Conservation (phyloP, 148 eudicot species). For the Linanthus parryae region DNA sequence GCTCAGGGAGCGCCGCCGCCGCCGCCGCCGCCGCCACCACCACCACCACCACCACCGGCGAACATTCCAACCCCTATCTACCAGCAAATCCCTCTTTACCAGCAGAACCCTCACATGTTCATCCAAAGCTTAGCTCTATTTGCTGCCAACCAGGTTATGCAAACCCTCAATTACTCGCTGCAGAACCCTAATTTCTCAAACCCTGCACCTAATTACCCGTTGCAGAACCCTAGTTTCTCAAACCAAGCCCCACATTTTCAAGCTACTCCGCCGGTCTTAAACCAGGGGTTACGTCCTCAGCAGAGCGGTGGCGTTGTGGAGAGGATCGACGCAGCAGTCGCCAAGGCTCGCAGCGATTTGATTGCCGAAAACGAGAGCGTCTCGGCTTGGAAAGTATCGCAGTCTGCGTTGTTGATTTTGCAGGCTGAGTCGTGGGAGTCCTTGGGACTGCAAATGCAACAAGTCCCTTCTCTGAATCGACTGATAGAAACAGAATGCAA, state of each 20-base stretch:
- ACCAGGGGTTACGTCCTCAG: background rate
- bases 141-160: background rate
- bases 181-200: constrained; percentile 18
- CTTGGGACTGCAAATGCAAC: constrained; percentile 63
- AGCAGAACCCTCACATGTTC: too few species aligned
- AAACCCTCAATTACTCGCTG: constrained; percentile 15
- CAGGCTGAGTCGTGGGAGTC: constrained; percentile 71
- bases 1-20: constrained; percentile 19
- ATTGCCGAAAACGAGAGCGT: constrained; percentile 41
- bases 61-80: constrained; percentile 7
- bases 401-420: constrained; percentile 42
- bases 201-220: constrained; percentile 6
- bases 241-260: background rate
- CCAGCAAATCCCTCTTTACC: constrained; percentile 25
- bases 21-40: constrained; percentile 9
- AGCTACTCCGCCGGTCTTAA: constrained; percentile 3
- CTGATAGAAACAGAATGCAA: constrained; percentile 60
- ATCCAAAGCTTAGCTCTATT: constrained; percentile 6
- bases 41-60: constrained; percentile 13
- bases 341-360: constrained; percentile 27
- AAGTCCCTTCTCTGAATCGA: constrained; percentile 49
- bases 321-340: constrained; percentile 40
- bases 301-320: constrained; percentile 15
- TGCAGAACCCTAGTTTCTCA: constrained; percentile 9
- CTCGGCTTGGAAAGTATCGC: constrained; percentile 64